A percentile compares a stretch with the other conserved stretches of the same genome.
Conservation (phyloP, 2,329 filamentous ascomycete genomes). For the Davidsoniella eucalypti region DNA sequence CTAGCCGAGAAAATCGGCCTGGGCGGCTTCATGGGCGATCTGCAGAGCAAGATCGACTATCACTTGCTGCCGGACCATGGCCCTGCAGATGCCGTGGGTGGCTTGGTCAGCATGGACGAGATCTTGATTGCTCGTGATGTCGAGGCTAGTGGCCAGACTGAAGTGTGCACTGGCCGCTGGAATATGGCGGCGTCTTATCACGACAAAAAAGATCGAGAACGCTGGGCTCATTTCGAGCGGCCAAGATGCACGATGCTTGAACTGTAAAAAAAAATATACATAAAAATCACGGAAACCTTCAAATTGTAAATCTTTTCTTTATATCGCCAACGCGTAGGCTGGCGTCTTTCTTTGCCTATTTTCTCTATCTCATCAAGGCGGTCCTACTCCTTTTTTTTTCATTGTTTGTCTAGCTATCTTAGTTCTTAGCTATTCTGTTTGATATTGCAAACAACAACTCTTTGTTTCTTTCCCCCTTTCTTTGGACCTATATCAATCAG, state of each 20-base stretch:
- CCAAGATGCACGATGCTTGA: conserved; percentile 25
- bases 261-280: conserved; percentile 6
- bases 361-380: neutral
- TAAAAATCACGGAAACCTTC: neutral
- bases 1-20: conserved; percentile 37
- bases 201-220: conserved; percentile 31
- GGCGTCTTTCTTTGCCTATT: neutral
- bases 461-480: no score
- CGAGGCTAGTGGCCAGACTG: conserved; percentile 21
- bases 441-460: no score
- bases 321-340: neutral
- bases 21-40: conserved; percentile 43
- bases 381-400: no score
- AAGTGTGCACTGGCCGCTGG: conserved; percentile 32
- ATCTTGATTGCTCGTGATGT: conserved; percentile 33
- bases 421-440: no score
- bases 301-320: neutral
- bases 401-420: no score
- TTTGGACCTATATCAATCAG: no score
- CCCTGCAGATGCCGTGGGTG: conserved; percentile 38
- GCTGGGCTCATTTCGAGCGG: conserved; percentile 34
- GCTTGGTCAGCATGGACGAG: conserved; percentile 35
- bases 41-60: conserved; percentile 44
- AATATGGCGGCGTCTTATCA: conserved; percentile 23
- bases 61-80: conserved; percentile 40